phyloP scores from a whole-genome alignment of 345 rosid genomes.

The Eucalyptus victrix region DNA sequence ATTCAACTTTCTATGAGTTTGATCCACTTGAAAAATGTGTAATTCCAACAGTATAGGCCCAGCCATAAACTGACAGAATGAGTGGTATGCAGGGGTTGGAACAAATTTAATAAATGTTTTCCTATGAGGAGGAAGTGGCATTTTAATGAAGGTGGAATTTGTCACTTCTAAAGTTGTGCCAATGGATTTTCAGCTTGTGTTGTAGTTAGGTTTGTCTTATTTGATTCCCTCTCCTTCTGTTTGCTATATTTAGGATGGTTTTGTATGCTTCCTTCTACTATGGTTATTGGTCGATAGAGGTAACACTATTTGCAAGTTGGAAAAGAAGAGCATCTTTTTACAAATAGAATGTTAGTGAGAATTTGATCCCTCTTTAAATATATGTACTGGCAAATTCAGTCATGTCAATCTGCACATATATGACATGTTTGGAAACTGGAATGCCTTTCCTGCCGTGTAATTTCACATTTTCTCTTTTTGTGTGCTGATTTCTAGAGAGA shows the following conservation, averaged over 20 bases:
- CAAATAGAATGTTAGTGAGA: neutral
- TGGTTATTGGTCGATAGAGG: neutral
- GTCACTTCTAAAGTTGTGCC: neutral
- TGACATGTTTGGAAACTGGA: neutral
- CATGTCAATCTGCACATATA: neutral
- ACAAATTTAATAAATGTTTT: neutral
- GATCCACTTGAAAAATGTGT: neutral
- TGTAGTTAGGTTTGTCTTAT: neutral
- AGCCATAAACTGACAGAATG: neutral
- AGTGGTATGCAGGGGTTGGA: neutral
- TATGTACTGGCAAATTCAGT: neutral
- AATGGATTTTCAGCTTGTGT: neutral
- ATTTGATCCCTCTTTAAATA: neutral
- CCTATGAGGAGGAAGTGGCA: neutral
- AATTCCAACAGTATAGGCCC: neutral
- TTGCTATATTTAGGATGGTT: neutral
- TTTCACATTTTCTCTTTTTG: neutral
- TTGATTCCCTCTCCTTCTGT: neutral
- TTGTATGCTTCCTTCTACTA: neutral
- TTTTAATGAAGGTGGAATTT: neutral
- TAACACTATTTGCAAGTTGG: neutral
- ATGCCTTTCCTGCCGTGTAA: neutral
- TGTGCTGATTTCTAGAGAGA: neutral
- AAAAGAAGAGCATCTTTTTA: neutral
- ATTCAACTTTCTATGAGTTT: neutral